Base-by-base conservation (phyloP, 1,284 basidiomycete species). In the Schizophyllum commune region DNA sequence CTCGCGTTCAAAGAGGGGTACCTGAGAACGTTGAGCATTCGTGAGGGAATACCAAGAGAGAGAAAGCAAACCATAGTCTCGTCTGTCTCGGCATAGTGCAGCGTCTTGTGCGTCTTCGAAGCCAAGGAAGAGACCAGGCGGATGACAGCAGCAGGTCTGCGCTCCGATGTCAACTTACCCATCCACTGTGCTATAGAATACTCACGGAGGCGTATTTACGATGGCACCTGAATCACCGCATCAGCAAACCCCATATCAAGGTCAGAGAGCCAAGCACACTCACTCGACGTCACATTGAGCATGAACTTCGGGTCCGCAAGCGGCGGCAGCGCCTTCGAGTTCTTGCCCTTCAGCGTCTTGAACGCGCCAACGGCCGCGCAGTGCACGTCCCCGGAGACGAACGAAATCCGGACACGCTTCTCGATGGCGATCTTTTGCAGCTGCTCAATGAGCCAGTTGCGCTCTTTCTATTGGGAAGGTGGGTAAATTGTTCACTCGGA, bases 331-430 rank as follows among this genome's bases (percentile, higher is more conserved):
- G 83, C 83, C 8, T 69, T 65, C 34, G 69, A 70, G 56, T 79
- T 82, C 68, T 82, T 86, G 32, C 70, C 67, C 75, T 80, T 72
- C 60, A 87, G 75, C 1, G 91, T 91, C 73, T 89, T 92, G 67
- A 94, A 77, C 11, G 86, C 73, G 1, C 91, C 90, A 1, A 95
- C 91, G 0, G 92, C 89, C 0, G 89, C 89, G 65, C 91, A 91
- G 69, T 97, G 94, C 21, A 97, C 94, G 69, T 98, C 94, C 2
- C 95, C 95, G 0, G 88, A 89, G n/a, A 97, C 68, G 74, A 95
- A 94, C 0, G 88, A 84, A 19, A 98, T 79, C 22, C 95, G 83
- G 21, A 89, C 73, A 21, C 81, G 79, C 69, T 83, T 83, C 56
- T 74, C 72, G 55, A 75, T 73, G 0, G 94, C 89, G 62, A 91